Conservation (phyloP, 352 stramenopile genomes). For the Pythium phragmiticola region DNA sequence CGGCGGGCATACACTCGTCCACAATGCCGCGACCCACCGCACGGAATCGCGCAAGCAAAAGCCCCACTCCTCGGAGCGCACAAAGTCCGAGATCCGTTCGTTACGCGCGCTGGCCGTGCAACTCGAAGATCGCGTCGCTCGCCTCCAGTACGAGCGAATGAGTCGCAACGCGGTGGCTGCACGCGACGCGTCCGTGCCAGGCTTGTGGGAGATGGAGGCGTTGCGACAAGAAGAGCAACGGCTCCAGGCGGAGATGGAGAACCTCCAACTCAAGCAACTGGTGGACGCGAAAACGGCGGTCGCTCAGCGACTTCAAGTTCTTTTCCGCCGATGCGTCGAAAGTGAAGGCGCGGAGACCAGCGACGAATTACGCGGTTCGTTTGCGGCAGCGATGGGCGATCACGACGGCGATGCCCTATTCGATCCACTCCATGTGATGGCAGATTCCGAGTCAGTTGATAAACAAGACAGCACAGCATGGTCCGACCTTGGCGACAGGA, state of each 20-base stretch:
- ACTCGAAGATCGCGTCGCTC: slow-evolving; percentile 3
- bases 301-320: neutral
- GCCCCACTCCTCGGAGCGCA: slow-evolving; percentile 6
- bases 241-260: slow-evolving; percentile 10
- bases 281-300: slow-evolving; percentile 4
- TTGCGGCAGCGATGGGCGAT: neutral
- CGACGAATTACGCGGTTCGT: neutral
- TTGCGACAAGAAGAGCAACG: slow-evolving; percentile 1
- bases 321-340: neutral
- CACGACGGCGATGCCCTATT: no score
- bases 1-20: neutral
- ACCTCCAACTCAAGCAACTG: neutral
- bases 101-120: neutral
- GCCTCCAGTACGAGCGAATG: slow-evolving; percentile 1
- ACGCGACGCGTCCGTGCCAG: neutral
- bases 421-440: no score
- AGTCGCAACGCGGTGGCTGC: neutral
- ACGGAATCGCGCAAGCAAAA: neutral
- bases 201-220: slow-evolving; percentile 4
- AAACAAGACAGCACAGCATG: no score
- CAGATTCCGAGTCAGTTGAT: no score
- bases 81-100: neutral
- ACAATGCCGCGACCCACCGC: neutral
- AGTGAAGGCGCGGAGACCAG: neutral
- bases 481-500: no score